phyloP scores from a whole-genome alignment of 257 asterid genomes.

The Echium plantagineum region DNA sequence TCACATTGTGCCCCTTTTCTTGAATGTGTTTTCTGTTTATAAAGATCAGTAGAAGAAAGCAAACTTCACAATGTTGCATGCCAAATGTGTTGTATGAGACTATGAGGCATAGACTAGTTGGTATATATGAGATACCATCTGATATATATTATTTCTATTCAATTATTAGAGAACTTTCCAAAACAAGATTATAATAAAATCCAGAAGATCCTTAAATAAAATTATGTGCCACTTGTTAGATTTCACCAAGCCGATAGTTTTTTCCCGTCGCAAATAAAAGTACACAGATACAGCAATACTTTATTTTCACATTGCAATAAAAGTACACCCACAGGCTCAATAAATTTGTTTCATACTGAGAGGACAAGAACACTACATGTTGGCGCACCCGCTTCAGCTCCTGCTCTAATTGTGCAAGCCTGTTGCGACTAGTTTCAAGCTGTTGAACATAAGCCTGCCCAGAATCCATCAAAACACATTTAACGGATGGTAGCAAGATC shows the following conservation, averaged over 20 bases:
- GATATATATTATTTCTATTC: background rate
- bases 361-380: slow-evolving; percentile 37
- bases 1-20: background rate
- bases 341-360: background rate
- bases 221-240: background rate
- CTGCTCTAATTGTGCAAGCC: slow-evolving; percentile 73
- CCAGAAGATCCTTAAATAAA: background rate
- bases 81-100: background rate
- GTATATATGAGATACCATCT: too few species aligned
- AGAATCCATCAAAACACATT: slow-evolving; percentile 1
- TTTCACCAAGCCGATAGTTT: background rate
- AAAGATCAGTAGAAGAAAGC: background rate
- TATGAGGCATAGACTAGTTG: background rate
- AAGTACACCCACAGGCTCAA: background rate
- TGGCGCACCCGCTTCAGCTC: slow-evolving; percentile 69
- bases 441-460: slow-evolving; percentile 85
- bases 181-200: too few species aligned
- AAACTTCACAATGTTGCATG: background rate
- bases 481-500: background rate
- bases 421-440: slow-evolving; percentile 70
- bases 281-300: too few species aligned
- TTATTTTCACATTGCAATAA: background rate
- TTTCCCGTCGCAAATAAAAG: too few species aligned
- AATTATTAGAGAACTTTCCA: background rate
- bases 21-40: background rate